Percentiles rank a stretch among this genome's conserved stretches.
Conservation (phyloP, 495 filamentous ascomycete genomes). For the Chlorociboria aeruginascens region DNA sequence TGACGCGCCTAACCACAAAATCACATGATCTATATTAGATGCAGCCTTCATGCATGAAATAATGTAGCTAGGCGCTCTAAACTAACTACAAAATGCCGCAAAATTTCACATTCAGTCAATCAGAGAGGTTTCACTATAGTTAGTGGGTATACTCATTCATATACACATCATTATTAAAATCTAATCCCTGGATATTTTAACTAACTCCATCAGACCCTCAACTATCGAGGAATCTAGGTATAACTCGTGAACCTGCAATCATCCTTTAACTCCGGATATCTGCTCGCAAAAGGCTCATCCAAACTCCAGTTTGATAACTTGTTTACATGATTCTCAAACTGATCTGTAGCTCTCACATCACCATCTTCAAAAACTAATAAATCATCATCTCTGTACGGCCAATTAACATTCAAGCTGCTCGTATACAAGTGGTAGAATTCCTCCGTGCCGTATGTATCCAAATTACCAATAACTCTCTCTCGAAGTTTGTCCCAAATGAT, state of each 20-base stretch:
- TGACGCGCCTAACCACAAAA: background rate
- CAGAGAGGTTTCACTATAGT: too few species aligned
- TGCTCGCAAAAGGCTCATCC: constrained; percentile 11
- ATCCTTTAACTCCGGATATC: constrained; percentile 13
- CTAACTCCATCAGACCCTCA: too few species aligned
- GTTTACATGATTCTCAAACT: constrained; percentile 1
- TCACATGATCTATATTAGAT: too few species aligned
- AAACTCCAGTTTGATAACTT: constrained; percentile 13
- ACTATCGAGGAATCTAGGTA: background rate
- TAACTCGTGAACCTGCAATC: constrained; percentile 4
- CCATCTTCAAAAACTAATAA: constrained; percentile 2
- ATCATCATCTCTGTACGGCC: constrained; percentile 7
- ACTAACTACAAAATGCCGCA: too few species aligned
- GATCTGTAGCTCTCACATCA: constrained; percentile 3
- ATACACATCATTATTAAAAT: too few species aligned
- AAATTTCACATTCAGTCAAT: too few species aligned
- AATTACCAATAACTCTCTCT: constrained; percentile 20
- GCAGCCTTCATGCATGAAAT: too few species aligned
- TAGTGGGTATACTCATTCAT: too few species aligned
- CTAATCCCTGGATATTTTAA: too few species aligned
- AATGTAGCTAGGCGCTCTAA: too few species aligned
- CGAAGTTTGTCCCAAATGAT: constrained; percentile 17
- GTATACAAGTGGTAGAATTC: constrained; percentile 19
- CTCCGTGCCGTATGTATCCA: constrained; percentile 16
- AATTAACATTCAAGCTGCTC: constrained; percentile 15